phyloP scores from a whole-genome alignment of 345 rosid species.

The Punica granatum region DNA sequence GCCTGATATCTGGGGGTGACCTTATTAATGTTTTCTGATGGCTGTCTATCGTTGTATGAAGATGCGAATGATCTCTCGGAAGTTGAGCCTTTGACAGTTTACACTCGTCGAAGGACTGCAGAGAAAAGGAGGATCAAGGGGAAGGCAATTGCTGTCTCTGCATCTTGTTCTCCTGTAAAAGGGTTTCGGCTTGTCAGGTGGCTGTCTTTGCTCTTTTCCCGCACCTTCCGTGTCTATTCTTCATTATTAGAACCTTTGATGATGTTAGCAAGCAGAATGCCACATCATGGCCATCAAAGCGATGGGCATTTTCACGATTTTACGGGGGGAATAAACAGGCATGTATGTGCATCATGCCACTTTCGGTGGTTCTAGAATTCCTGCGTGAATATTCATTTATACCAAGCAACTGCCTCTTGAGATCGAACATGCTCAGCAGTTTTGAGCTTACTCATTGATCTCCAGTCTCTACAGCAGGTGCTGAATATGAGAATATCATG shows the following conservation, averaged over 20 bases:
- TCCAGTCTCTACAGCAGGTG: no score
- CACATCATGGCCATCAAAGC: no score
- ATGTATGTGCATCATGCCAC: no score
- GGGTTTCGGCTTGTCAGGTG: slow-evolving; percentile 23
- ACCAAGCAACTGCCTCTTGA: no score
- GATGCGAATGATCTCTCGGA: slow-evolving; percentile 6
- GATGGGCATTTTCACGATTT: no score
- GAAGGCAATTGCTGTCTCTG: slow-evolving; percentile 21
- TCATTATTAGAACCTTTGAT: neutral
- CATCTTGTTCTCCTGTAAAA: slow-evolving; percentile 19
- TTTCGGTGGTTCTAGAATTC: no score
- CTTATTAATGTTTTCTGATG: neutral
- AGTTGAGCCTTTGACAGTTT: slow-evolving; percentile 32
- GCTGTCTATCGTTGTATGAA: neutral
- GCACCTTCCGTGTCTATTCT: neutral
- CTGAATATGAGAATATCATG: no score
- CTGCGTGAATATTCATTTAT: no score
- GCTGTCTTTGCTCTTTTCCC: neutral
- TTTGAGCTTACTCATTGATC: no score
- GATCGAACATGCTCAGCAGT: no score
- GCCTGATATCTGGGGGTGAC: neutral
- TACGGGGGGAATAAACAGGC: no score
- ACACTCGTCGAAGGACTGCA: slow-evolving; percentile 26
- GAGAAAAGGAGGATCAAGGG: slow-evolving; percentile 28
- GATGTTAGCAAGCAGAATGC: no score